These are phyloP conservation scores for Chamaenerion angustifolium DNA, from an alignment of 345 rosid genomes.

Conservation along the genomic window DNA sequence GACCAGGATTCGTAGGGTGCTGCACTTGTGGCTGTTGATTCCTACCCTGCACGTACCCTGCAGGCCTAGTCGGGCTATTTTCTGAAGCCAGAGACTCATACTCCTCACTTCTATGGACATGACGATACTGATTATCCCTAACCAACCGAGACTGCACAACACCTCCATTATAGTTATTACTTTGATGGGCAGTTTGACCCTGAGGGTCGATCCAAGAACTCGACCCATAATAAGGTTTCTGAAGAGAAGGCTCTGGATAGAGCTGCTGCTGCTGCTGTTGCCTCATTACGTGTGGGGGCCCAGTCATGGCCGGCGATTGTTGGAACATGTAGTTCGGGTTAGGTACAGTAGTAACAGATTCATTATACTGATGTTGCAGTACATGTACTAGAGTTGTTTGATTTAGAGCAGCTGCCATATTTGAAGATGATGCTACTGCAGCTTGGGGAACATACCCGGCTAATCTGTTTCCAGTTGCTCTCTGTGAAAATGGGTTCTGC, in stretches of 20 bases:
- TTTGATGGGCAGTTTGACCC: slow-evolving; percentile 10
- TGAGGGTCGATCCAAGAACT: slow-evolving; percentile 1
- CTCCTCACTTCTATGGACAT: slow-evolving; percentile 14
- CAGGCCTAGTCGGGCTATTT: slow-evolving; percentile 44
- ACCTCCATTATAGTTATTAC: slow-evolving; percentile 25
- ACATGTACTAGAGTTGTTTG: not conserved
- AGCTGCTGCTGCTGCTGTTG: slow-evolving; percentile 1
- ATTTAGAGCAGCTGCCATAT: slow-evolving; percentile 3
- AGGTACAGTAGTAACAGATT: not conserved
- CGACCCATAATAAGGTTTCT: slow-evolving; percentile 2
- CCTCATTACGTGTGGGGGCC: not conserved
- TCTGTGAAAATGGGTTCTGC: slow-evolving; percentile 5
- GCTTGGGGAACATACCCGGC: not conserved
- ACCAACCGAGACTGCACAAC: slow-evolving; percentile 5
- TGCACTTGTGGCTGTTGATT: slow-evolving; percentile 8
- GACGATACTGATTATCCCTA: no score
- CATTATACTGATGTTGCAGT: not conserved
- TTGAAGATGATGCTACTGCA: not conserved
- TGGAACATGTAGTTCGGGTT: not conserved
- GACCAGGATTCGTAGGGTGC: slow-evolving; percentile 13
- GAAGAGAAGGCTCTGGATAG: not conserved
- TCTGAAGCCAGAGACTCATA: slow-evolving; percentile 91
- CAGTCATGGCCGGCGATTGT: not conserved
- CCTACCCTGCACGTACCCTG: slow-evolving; percentile 23
- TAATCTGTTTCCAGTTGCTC: not conserved